Base-by-base conservation (phyloP, 2,329 filamentous ascomycete species). In the Gliomastix tumulicola region DNA sequence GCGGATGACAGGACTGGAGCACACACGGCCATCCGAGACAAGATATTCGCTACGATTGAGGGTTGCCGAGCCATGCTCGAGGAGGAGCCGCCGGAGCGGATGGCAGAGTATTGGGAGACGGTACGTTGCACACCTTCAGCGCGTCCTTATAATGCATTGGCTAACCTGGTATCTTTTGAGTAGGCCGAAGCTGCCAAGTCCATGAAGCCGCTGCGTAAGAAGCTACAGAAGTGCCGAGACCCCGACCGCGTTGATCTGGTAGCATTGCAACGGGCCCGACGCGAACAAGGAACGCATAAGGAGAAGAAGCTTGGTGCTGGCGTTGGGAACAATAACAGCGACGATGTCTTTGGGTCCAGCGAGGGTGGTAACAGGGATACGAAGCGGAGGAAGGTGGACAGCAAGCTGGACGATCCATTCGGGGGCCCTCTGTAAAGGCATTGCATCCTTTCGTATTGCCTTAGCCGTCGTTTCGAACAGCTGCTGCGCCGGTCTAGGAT, bases 221-320 rank as follows among this genome's bases (percentile, higher is more conserved):
- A 87, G 54, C 65, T 89, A n/a, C 77, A 75, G 41, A 76, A 72
- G 47, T 89, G 84, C 47, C 69, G 80, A 39, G 84, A 90, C 49
- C 84, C 84, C 0, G 81, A 86, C 47, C 77, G 84, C 38, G 76
- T 74, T 30, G 82, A 89, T 55, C 59, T 89, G 4, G 79, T 88
- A 15, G 79, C 78, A 33, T 61, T 84, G 35, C 80, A 85, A 49
- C 71, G 73, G 44, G 75, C 77, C 16, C 71, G 81, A 48, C 76
- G 76, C 33, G 74, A 79, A 48, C 63, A 70, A 41, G 61, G 60
- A 2, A 59, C 63, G 31, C 62, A 60, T 36, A 62, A 62, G 25
- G 65, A 63, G 46, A 71, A 63, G 52, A 71, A 63, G 44, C 50
- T 55, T n/a, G 54, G 37, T 7, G 55, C 37, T 7, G 41, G 44